phyloP scores from a whole-genome alignment of 2,329 filamentous ascomycete species.

The Macrophomina tecta region DNA sequence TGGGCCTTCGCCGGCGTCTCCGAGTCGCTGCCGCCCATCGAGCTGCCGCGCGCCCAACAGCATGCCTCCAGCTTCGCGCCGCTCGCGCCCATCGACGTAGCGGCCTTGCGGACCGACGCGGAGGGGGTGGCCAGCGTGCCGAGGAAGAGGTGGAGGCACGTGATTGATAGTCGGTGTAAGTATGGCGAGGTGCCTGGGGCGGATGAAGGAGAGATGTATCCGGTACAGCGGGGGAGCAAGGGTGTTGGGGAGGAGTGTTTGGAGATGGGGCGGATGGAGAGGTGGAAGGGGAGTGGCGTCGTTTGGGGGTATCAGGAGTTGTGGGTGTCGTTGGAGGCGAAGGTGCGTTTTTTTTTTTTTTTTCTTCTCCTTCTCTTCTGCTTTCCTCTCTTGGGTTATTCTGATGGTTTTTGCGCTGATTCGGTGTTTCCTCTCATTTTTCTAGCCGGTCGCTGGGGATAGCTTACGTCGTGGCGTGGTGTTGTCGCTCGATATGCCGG shows the following conservation, averaged over 20 bases:
- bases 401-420: neutral
- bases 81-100: slow-evolving; percentile 30
- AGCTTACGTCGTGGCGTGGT: slow-evolving; percentile 45
- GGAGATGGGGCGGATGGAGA: slow-evolving; percentile 66
- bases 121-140: neutral
- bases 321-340: slow-evolving; percentile 60
- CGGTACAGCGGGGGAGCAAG: slow-evolving; percentile 34
- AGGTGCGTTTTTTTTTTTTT: slow-evolving; percentile 32
- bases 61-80: slow-evolving; percentile 21
- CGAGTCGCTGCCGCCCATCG: neutral
- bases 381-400: neutral
- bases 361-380: neutral
- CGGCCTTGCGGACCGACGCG: neutral
- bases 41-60: slow-evolving; percentile 34
- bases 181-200: slow-evolving; percentile 38
- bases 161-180: slow-evolving; percentile 62
- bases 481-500: slow-evolving; percentile 47
- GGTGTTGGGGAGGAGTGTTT: slow-evolving; percentile 42
- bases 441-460: slow-evolving; percentile 4
- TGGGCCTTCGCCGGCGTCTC: slow-evolving; percentile 70
- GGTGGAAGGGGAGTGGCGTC: slow-evolving; percentile 57
- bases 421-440: neutral
- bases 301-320: slow-evolving; percentile 69
- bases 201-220: slow-evolving; percentile 65
- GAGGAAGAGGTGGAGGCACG: slow-evolving; percentile 61